Conservation (phyloP, 1,284 basidiomycete genomes). For the Wallemia ichthyophaga region DNA sequence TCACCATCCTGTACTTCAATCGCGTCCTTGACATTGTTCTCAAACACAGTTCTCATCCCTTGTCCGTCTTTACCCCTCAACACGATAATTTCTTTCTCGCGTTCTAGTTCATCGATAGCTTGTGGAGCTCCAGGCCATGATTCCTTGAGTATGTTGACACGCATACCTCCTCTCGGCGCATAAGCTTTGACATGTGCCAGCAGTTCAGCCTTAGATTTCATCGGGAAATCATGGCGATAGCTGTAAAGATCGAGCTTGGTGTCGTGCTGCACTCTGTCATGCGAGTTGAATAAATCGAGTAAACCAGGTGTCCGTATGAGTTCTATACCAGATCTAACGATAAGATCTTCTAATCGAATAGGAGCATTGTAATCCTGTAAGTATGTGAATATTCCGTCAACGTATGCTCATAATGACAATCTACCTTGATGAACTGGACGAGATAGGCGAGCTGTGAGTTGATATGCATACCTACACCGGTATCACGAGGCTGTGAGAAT, state of each 20-base stretch:
- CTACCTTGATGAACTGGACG: conserved; percentile 44
- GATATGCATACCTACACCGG: conserved; percentile 44
- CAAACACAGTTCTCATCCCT: conserved; percentile 48
- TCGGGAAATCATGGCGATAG: conserved; percentile 48
- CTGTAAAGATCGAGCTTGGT: conserved; percentile 31
- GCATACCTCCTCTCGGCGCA: conserved; percentile 45
- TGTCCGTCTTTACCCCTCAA: conserved; percentile 53
- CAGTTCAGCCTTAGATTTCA: conserved; percentile 49
- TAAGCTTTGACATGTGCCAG: conserved; percentile 50
- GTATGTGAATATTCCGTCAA: too few relatives aligned
- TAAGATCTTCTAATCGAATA: conserved; percentile 9
- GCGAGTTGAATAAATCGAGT: conserved; percentile 42
- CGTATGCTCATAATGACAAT: conserved; percentile 2
- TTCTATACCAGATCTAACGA: conserved; percentile 7
- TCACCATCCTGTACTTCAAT: conserved; percentile 46
- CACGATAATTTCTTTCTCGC: conserved; percentile 58
- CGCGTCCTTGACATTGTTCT: conserved; percentile 59
- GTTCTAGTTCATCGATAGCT: conserved; percentile 54
- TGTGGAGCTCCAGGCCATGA: conserved; percentile 58
- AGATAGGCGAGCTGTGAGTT: conserved; percentile 65
- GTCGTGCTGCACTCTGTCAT: conserved; percentile 48
- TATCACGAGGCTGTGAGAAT: conserved; percentile 56
- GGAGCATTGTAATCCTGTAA: not conserved
- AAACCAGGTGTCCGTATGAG: conserved; percentile 38
- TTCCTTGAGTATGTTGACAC: conserved; percentile 55